phyloP scores from a whole-genome alignment of 768 basidiomycete species.

The Mycena alexandri region DNA sequence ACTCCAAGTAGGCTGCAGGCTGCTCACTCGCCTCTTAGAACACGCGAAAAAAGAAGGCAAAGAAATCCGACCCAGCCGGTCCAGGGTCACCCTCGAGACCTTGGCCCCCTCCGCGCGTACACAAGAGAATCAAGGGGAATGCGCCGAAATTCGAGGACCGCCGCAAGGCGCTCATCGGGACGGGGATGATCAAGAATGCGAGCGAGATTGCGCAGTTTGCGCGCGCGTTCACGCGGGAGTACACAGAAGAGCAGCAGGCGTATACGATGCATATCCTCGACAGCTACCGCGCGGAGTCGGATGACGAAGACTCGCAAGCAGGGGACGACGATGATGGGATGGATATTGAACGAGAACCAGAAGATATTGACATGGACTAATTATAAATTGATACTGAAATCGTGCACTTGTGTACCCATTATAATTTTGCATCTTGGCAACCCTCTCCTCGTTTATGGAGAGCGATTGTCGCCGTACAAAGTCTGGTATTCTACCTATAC shows the following conservation, averaged over 20 bases:
- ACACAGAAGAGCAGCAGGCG: conserved; percentile 53
- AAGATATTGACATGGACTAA: conserved; percentile 30
- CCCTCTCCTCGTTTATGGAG: too few relatives aligned
- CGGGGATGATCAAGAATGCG: conserved; percentile 68
- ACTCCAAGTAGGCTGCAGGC: conserved; percentile 51
- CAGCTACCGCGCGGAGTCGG: conserved; percentile 35
- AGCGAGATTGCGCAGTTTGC: conserved; percentile 71
- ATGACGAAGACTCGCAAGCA: neutral
- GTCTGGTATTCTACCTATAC: too few relatives aligned
- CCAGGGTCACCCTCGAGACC: neutral
- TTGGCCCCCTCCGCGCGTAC: conserved; percentile 26
- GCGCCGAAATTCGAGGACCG: conserved; percentile 58
- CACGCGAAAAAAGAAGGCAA: conserved; percentile 43
- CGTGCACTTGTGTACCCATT: too few relatives aligned
- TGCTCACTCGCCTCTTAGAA: conserved; percentile 42
- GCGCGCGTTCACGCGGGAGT: conserved; percentile 52
- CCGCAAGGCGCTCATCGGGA: conserved; percentile 70
- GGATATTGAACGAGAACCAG: conserved; percentile 21
- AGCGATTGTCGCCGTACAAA: too few relatives aligned
- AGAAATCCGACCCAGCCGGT: conserved; percentile 12
- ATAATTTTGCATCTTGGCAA: too few relatives aligned
- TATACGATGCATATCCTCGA: conserved; percentile 60
- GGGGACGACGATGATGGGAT: conserved; percentile 5
- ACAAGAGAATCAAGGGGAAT: neutral
- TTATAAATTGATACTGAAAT: neutral